Evolutionary conservation across 768 basidiomycete genomes (phyloP).

Genomic region (Russula virescens): DNA sequence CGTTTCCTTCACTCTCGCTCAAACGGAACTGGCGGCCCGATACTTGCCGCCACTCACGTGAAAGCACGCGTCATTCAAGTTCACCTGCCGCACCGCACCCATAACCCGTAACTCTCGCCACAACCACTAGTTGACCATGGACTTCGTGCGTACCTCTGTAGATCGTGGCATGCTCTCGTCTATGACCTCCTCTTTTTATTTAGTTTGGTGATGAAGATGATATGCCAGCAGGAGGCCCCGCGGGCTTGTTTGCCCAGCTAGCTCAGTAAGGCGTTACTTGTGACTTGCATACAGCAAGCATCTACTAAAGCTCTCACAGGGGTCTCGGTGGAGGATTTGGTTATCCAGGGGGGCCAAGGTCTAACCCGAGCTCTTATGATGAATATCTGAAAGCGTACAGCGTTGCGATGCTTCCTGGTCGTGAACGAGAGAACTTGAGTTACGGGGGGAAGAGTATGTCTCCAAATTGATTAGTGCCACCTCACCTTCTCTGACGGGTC

Average conservation of each 20-base stretch:
- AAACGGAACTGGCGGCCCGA: not conserved
- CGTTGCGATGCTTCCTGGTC: constrained; percentile 86
- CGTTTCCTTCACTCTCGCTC: too few relatives aligned
- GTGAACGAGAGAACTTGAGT: constrained; percentile 83
- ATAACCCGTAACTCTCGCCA: not conserved
- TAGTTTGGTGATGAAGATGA: constrained; percentile 21
- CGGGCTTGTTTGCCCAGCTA: constrained; percentile 58
- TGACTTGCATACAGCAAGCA: not conserved
- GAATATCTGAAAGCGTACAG: constrained; percentile 95
- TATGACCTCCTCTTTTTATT: not conserved
- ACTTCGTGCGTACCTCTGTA: constrained; percentile 9
- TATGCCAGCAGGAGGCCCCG: constrained; percentile 43
- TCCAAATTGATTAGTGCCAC: constrained; percentile 26
- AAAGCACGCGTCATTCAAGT: constrained; percentile 12
- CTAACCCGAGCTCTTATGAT: constrained; percentile 75
- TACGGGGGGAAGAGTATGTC: constrained; percentile 95
- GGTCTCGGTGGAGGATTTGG: constrained; percentile 49
- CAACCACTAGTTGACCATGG: not conserved
- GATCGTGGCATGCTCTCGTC: not conserved
- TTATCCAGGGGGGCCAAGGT: constrained; percentile 37
- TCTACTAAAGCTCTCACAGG: constrained; percentile 32
- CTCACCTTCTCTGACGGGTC: constrained; percentile 15
- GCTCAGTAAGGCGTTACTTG: constrained; percentile 43
- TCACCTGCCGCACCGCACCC: too few relatives aligned
- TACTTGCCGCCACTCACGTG: not conserved